Conservation (phyloP, 352 stramenopile species). For the Pythium insidiosum region DNA sequence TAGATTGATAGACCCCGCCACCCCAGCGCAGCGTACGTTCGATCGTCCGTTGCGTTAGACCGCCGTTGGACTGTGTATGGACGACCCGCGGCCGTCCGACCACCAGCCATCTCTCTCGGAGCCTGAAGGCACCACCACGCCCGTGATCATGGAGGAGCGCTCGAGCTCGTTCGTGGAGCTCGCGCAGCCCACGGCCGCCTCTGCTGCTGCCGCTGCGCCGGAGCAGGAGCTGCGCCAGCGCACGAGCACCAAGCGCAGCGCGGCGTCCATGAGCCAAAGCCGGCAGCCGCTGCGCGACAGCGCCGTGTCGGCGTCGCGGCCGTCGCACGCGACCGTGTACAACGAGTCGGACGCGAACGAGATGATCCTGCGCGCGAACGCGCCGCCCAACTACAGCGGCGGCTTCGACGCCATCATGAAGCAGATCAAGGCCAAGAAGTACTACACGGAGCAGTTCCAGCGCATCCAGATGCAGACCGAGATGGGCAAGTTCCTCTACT, state of each 20-base stretch:
- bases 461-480: slow-evolving; percentile 70
- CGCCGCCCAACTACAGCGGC: slow-evolving; percentile 51
- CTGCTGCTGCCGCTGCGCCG: too few relatives aligned
- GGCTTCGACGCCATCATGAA: slow-evolving; percentile 74
- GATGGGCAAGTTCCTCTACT: slow-evolving; percentile 54
- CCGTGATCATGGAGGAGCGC: slow-evolving; percentile 37
- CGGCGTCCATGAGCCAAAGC: slow-evolving; percentile 21
- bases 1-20: too few relatives aligned
- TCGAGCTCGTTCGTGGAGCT: slow-evolving; percentile 49
- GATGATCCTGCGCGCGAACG: slow-evolving; percentile 57
- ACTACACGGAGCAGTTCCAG: slow-evolving; percentile 74
- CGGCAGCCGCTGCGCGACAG: slow-evolving; percentile 11
- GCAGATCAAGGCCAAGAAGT: slow-evolving; percentile 69
- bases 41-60: too few relatives aligned
- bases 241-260: slow-evolving; percentile 8
- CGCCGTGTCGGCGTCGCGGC: slow-evolving; percentile 4
- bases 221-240: background rate
- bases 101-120: too few relatives aligned
- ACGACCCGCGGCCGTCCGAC: too few relatives aligned
- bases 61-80: too few relatives aligned
- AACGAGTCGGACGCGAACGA: slow-evolving; percentile 53
- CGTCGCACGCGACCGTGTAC: slow-evolving; percentile 22
- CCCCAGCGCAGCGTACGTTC: too few relatives aligned
- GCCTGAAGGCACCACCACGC: too few relatives aligned
- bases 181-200: slow-evolving; percentile 3